Base-by-base conservation (phyloP, 805 yeast species). In the Hemisphaericaspora nanyangensis region DNA sequence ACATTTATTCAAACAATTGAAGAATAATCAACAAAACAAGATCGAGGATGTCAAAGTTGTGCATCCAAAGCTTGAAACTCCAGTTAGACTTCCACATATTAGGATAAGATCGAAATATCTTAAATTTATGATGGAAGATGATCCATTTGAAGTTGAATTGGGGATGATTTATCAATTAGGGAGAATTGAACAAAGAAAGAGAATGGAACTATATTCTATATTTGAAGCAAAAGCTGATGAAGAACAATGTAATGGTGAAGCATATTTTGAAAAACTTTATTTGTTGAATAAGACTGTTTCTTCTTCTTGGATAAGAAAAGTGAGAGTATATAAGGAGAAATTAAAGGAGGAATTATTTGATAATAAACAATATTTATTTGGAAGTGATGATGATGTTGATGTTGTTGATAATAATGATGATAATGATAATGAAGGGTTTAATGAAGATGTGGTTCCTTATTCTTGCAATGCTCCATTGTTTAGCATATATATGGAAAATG, bases 221-320 rank as follows among this genome's bases (percentile, higher is more conserved):
- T 63, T 61, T 44, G 59, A 59, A 20, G 13, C 27, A 28, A 18
- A 13, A 27, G 29, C 18, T n/a, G 37, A 38, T 7, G 17, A 47
- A 2, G 36, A 42, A 10, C 25, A 36, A 8, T 52, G 48, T 30
- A 38, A 37, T 19, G 37, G 30, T 1, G 62, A 47, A 5, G 58
- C 52, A 19, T 63, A 71, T 5, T 51, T 61, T 3, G 43, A 61
- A 17, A 51, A 57, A 17, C 17, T 45, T 4, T n/a, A 39, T 2
- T 44, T 40, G 13, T 51, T 85, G 17, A 58, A 71, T 29, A 66
- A 70, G 38, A 65, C 72, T 38, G 68, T 80, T 17, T 73, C 85
- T 0, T 60, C 61, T 15, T 78, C 86, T 0, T 90, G 98, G 98
- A 74, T 86, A 17, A 61, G 73, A 17, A 69, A 85, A 36, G 77